A percentile compares a stretch with the other conserved stretches of the same genome.
Conservation (phyloP, 2,329 filamentous ascomycete species). For the Acephala macrosclerotiorum region DNA sequence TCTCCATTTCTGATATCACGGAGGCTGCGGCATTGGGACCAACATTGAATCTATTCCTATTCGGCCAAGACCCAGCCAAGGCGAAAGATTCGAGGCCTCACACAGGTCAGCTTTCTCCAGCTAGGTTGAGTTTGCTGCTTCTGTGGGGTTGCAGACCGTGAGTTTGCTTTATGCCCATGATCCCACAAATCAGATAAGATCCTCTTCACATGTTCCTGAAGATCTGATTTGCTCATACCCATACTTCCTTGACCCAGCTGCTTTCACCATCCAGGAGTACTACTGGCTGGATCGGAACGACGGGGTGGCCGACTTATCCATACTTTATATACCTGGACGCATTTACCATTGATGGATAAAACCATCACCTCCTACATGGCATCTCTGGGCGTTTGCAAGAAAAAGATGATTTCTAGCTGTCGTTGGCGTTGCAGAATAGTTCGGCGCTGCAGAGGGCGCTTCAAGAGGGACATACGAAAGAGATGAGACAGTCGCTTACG, state of each 20-base stretch:
- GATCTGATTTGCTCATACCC: not conserved
- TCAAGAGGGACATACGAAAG: not conserved
- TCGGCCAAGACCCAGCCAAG: not conserved
- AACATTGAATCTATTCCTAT: not conserved
- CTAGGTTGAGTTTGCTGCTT: not conserved
- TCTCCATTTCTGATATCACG: not conserved
- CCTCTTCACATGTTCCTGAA: not conserved
- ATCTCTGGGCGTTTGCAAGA: slow-evolving; percentile 3
- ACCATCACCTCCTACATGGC: slow-evolving; percentile 8
- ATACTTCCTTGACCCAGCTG: not conserved
- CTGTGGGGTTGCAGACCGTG: not conserved
- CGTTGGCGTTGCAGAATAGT: slow-evolving; percentile 2
- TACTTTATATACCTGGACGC: not conserved
- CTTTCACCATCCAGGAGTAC: not conserved
- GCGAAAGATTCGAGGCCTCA: not conserved
- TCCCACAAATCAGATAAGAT: not conserved
- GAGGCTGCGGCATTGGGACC: not conserved
- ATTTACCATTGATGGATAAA: not conserved
- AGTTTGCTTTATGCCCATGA: not conserved
- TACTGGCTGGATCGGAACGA: not conserved
- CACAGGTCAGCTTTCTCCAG: not conserved
- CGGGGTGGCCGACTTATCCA: not conserved
- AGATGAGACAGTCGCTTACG: not conserved
- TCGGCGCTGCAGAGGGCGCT: not conserved
- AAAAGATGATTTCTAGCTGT: slow-evolving; percentile 6